Conservation (phyloP, 805 yeast genomes). For the Schwanniomyces pseudopolymorphus region DNA sequence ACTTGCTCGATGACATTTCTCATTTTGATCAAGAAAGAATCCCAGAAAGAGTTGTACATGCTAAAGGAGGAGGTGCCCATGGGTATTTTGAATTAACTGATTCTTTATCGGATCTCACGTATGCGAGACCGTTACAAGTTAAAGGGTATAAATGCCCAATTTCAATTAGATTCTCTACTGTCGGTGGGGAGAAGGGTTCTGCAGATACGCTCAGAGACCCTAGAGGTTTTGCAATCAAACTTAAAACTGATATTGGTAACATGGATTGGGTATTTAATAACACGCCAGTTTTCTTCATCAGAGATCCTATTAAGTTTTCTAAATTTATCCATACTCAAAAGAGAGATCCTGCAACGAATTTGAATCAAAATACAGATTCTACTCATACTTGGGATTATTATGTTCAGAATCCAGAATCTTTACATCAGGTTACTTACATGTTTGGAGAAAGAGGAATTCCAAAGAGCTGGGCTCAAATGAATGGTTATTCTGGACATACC, state of each 20-base stretch:
- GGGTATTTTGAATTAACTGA: constrained; percentile 61
- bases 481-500: constrained; percentile 67
- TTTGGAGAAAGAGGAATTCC: constrained; percentile 66
- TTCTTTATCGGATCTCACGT: constrained; percentile 51
- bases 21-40: constrained; percentile 65
- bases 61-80: constrained; percentile 65
- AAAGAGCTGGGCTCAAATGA: constrained; percentile 51
- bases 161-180: constrained; percentile 58
- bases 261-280: constrained; percentile 74
- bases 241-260: constrained; percentile 67
- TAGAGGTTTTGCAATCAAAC: constrained; percentile 65
- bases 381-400: constrained; percentile 59
- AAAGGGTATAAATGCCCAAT: constrained; percentile 44
- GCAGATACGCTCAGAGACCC: constrained; percentile 71
- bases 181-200: constrained; percentile 68
- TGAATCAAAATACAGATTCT: constrained; percentile 47
- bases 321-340: constrained; percentile 68
- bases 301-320: constrained; percentile 66
- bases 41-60: constrained; percentile 69
- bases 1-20: constrained; percentile 54
- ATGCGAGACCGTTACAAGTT: constrained; percentile 40
- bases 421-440: constrained; percentile 57
- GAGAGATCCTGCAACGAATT: constrained; percentile 60
- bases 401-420: constrained; percentile 52
- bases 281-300: constrained; percentile 65